These are phyloP conservation scores for Ophiostoma ips DNA, from an alignment of 2,329 filamentous ascomycete genomes.

Conservation along the genomic window DNA sequence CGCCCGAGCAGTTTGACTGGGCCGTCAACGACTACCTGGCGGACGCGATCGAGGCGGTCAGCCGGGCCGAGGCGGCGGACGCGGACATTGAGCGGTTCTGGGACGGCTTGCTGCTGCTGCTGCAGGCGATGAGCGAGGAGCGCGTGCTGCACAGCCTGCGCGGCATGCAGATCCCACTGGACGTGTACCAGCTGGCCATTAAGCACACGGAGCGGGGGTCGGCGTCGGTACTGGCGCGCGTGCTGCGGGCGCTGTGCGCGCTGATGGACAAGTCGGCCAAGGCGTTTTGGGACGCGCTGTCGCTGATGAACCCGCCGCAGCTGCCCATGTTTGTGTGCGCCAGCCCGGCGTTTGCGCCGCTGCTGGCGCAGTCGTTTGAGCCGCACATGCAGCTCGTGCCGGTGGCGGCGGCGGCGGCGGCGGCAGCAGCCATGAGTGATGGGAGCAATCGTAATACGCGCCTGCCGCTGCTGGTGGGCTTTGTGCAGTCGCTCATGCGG, in stretches of 20 bases:
- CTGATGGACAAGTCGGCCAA: constrained; percentile 63
- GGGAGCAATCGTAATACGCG: too few relatives aligned
- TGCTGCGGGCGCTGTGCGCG: constrained; percentile 55
- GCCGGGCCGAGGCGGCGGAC: constrained; percentile 30
- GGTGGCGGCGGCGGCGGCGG: not conserved
- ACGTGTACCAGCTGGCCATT: constrained; percentile 49
- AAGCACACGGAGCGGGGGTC: constrained; percentile 36
- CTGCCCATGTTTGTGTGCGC: constrained; percentile 75
- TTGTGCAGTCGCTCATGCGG: constrained; percentile 63
- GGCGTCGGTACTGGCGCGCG: constrained; percentile 47
- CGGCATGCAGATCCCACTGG: constrained; percentile 64
- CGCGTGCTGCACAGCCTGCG: constrained; percentile 67
- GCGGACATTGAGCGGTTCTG: constrained; percentile 57
- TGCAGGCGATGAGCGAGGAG: constrained; percentile 58
- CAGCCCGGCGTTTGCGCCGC: constrained; percentile 49
- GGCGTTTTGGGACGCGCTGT: constrained; percentile 81
- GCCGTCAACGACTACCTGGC: constrained; percentile 63
- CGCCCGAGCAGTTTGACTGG: constrained; percentile 71
- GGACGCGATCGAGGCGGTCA: constrained; percentile 49
- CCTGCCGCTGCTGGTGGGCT: constrained; percentile 49
- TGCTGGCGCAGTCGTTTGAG: constrained; percentile 47
- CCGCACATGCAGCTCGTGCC: constrained; percentile 28
- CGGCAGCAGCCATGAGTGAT: too few relatives aligned
- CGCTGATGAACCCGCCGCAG: constrained; percentile 62
- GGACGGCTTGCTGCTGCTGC: constrained; percentile 59